Evolutionary conservation across 352 stramenopile species (phyloP), one percentile per base, ranked within the genome.

Genomic region (Phytopythium chamaehyphon): DNA sequence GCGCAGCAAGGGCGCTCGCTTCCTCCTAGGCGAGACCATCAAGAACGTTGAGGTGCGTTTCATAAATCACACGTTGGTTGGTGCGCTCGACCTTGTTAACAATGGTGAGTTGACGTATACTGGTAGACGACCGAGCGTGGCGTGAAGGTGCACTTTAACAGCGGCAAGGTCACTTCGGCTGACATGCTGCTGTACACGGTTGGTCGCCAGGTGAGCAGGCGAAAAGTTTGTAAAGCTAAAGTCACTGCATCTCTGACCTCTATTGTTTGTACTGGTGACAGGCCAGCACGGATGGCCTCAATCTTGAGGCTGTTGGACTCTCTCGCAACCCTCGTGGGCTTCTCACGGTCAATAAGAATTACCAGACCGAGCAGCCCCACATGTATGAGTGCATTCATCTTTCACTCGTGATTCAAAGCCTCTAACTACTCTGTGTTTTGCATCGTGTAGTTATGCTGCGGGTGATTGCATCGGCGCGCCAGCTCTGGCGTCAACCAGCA

Each of bases 401-500:
- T 7, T 21, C 5, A 39, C 6, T 19, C n/a, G n/a, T 52, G 11
- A 11, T 36, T 11, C 15, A 19, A 49, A 31, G 2, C 7, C 16
- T 14, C 51, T 49, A 18, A 54, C 12, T 0, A 12, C 8, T 35
- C 12, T 37, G 14, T 35, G 37, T 42, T 12, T 46, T 21, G 28
- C 48, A 26, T 6, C 16, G 11, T 62, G 6, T 31, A 91, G 81
- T 52, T 96, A 95, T 62, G 86, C 87, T 15, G 83, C 67, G n/a
- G 87, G 87, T 22, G 87, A 96, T 58, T 93, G 88, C 51, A 96
- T 96, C 18, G 87, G 87, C 18, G 86, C 83, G 18, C 87, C 87
- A 4, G 77, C 86, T 19, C 65, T 96, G 26, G 87, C 87, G 40
- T 96, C 86, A 16, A 96, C 87, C 47, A 91, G 80, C 61, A 95